Base-by-base conservation (phyloP, 495 filamentous ascomycete genomes). In the Tuber calosporum region DNA sequence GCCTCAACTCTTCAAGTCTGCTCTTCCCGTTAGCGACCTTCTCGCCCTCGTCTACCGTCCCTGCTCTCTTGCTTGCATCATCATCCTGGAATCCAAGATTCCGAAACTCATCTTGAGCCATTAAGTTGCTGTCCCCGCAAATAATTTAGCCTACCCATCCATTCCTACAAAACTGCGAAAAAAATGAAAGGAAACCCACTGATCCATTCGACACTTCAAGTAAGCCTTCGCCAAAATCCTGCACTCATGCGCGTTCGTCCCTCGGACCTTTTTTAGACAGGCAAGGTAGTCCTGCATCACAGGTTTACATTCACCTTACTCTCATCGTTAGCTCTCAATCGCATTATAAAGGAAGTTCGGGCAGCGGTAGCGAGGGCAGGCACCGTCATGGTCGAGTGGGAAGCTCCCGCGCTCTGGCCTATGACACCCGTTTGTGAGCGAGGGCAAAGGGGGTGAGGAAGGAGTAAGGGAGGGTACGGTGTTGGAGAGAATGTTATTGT, bases 381-480 rank as follows among this genome's bases (percentile, higher is more conserved):
- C 85, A 94, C 93, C 94, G 80, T 96, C 93, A 77, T 97, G 94
- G 81, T 99, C 95, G 66, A 99, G 89, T 36, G 95, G 95, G 80
- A 99, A 99, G 82, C 93, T 96, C 66, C 95, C 95, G 71, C 95
- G 91, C 82, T 99, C 93, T 0, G 95, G 95, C 68, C 93, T 62
- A 17, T 96, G 76, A 9, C 34, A 30, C 58, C 11, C 30, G 13
- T 2, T 42, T 1, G 69, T 68, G 34, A 67, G 68, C 68, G 34
- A 68, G 69, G 38, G 45, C 15, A 26, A 15, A 22, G 22, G 39
- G 20, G 40, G 38, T 22, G 22, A 3, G 11, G 39, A n/a, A 38
- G 22, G 37, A 41, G 2, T 22, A 15, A 26, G 67, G 68, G 36
- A 22, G 71, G 71, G 17, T 66, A 81, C 79, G 79, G 79, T 17